Base-by-base conservation (phyloP, 2,329 filamentous ascomycete species). In the Ophiostoma populinum region DNA sequence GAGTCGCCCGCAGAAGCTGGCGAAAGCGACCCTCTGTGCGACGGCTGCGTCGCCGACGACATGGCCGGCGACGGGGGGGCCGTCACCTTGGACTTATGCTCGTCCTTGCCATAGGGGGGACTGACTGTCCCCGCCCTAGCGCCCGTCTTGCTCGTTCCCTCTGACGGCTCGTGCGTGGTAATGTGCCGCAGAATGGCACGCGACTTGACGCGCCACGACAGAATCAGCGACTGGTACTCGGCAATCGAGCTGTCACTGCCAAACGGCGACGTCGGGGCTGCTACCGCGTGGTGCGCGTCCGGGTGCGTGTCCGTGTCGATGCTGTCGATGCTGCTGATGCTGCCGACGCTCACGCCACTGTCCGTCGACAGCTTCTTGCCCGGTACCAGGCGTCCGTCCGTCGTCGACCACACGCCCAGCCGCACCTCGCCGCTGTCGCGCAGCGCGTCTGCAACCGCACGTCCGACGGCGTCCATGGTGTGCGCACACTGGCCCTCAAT, bases 201-300 rank as follows among this genome's bases (percentile, higher is more conserved):
- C 15, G 79, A 83, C 48, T 75, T 76, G 40, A 62, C 63, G 47
- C 90, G 81, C 83, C 85, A 93, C 26, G 69, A 61, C 21, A 65
- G 63, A 49, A 85, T 78, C 22, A 69, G 67, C 29, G 67, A 60
- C 19, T 87, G 62, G 45, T 82, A 90, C n/a, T 55, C 62, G 39
- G 52, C 58, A n/a, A n/a, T n/a, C n/a, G n/a, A n/a, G n/a, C n/a
- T n/a, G n/a, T n/a, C n/a, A n/a, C n/a, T n/a, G n/a, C n/a, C n/a
- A n/a, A n/a, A n/a, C n/a, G n/a, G n/a, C n/a, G n/a, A n/a, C n/a
- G n/a, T n/a, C n/a, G n/a, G n/a, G n/a, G n/a, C n/a, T n/a, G n/a
- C n/a, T n/a, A n/a, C 35, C 36, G 24, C 47, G 40, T 17, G 34
- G 24, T 16, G 13, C 22, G 34, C 27, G 24, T 40, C 31, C 18